A percentile compares a stretch with the other conserved stretches of the same genome.
phyloP scores from a whole-genome alignment of 2,329 filamentous ascomycete genomes.

The Paraphaeosphaeria sporulosa region DNA sequence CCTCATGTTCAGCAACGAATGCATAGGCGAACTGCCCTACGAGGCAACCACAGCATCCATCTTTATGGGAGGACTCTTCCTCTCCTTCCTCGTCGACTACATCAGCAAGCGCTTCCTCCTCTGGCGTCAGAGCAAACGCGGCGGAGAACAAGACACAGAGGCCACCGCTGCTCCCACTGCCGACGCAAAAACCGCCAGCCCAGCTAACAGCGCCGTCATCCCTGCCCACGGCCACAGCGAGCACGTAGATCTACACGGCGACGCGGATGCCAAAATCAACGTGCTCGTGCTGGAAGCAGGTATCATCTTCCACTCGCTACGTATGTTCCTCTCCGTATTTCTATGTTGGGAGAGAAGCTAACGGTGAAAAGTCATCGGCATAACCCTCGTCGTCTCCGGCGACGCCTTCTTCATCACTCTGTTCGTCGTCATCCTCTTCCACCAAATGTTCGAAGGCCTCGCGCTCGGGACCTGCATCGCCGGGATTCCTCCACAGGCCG shows the following conservation, averaged over 20 bases:
- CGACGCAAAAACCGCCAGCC: slow-evolving; percentile 25
- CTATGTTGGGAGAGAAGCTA: neutral
- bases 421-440: slow-evolving; percentile 74
- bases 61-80: slow-evolving; percentile 75
- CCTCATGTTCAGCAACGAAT: slow-evolving; percentile 76
- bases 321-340: slow-evolving; percentile 51
- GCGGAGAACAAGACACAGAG: slow-evolving; percentile 22
- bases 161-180: slow-evolving; percentile 13
- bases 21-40: slow-evolving; percentile 70
- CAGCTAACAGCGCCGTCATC: slow-evolving; percentile 24
- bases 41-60: slow-evolving; percentile 75
- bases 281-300: slow-evolving; percentile 76
- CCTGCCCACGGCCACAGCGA: slow-evolving; percentile 18
- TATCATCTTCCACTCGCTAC: slow-evolving; percentile 76
- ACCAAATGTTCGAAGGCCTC: slow-evolving; percentile 80
- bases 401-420: slow-evolving; percentile 62
- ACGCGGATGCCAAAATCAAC: slow-evolving; percentile 59
- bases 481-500: slow-evolving; percentile 55
- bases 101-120: slow-evolving; percentile 66
- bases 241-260: slow-evolving; percentile 30
- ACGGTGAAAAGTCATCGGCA: slow-evolving; percentile 62
- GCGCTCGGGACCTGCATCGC: slow-evolving; percentile 77
- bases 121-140: slow-evolving; percentile 38
- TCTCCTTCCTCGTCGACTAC: slow-evolving; percentile 77
- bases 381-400: slow-evolving; percentile 65